Evolutionary conservation across 2,329 filamentous ascomycete species (phyloP).

Genomic region (Aureobasidium sp.): DNA sequence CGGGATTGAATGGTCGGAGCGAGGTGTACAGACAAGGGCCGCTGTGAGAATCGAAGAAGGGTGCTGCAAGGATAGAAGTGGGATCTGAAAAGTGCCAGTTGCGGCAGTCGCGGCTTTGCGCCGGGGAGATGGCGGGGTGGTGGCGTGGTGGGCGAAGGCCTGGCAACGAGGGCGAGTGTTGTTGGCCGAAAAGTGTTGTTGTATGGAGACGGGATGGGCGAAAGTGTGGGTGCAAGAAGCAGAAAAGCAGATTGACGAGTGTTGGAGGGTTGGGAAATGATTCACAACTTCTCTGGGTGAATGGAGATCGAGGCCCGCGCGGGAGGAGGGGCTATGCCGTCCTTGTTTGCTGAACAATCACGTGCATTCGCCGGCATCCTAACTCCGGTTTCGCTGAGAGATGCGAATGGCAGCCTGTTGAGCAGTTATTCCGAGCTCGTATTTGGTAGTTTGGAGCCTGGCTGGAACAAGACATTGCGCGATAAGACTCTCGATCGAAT

Average conservation of each 20-base stretch:
- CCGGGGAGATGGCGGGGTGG: slow-evolving; percentile 8
- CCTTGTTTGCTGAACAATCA: too few species aligned
- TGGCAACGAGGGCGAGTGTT: not conserved
- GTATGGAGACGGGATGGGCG: not conserved
- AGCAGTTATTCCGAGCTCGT: too few species aligned
- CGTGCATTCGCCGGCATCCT: too few species aligned
- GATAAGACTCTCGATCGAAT: too few species aligned
- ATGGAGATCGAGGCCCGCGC: slow-evolving; percentile 10
- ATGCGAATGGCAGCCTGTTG: too few species aligned
- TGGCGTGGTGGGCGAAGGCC: slow-evolving; percentile 13
- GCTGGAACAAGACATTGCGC: too few species aligned
- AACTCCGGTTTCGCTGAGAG: too few species aligned
- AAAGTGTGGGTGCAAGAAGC: not conserved
- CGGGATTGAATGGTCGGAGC: not conserved
- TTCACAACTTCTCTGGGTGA: not conserved
- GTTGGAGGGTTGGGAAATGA: slow-evolving; percentile 2
- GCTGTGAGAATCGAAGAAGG: not conserved
- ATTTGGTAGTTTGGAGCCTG: not conserved
- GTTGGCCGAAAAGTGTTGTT: slow-evolving; percentile 1
- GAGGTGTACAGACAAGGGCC: not conserved
- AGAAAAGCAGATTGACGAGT: not conserved
- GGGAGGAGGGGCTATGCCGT: too few species aligned
- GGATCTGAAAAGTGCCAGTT: not conserved
- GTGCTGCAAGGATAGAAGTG: not conserved
- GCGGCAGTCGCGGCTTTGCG: slow-evolving; percentile 10